Percentiles rank a stretch among this genome's conserved stretches.
Evolutionary conservation across 345 rosid genomes (phyloP).

Genomic region (Streptanthus diversifolius): DNA sequence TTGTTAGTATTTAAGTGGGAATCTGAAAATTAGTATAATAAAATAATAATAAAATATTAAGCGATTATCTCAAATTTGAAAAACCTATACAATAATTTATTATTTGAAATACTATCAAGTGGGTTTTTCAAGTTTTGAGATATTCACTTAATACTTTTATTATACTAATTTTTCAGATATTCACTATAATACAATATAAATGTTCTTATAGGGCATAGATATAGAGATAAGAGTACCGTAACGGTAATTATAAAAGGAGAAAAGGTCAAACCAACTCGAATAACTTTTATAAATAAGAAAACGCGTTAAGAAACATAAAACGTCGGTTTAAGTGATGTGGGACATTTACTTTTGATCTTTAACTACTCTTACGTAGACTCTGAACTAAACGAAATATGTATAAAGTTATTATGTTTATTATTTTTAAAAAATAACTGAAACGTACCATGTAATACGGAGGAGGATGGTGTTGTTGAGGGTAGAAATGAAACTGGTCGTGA

Average conservation of each 20-base stretch:
- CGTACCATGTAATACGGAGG: conserved; percentile 51
- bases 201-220: neutral
- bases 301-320: conserved; percentile 17
- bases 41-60: too few relatives aligned
- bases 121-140: too few relatives aligned
- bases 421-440: neutral
- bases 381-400: neutral
- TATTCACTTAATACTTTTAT: too few relatives aligned
- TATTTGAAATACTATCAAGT: too few relatives aligned
- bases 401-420: neutral
- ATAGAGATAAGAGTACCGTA: neutral
- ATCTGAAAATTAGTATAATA: too few relatives aligned
- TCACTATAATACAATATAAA: too few relatives aligned
- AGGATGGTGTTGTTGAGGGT: conserved; percentile 34
- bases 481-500: conserved; percentile 33
- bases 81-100: too few relatives aligned
- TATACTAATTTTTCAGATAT: too few relatives aligned
- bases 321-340: conserved; percentile 9
- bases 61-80: too few relatives aligned
- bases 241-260: neutral
- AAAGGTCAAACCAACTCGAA: conserved; percentile 19
- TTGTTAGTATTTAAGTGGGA: too few relatives aligned
- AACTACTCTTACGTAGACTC: neutral
- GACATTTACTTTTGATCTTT: neutral
- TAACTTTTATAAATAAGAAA: too few relatives aligned